Evolutionary conservation across 73 alveolate genomes (phyloP), one percentile per base, ranked within the genome.

Genomic region (Paramecium sonneborni): DNA sequence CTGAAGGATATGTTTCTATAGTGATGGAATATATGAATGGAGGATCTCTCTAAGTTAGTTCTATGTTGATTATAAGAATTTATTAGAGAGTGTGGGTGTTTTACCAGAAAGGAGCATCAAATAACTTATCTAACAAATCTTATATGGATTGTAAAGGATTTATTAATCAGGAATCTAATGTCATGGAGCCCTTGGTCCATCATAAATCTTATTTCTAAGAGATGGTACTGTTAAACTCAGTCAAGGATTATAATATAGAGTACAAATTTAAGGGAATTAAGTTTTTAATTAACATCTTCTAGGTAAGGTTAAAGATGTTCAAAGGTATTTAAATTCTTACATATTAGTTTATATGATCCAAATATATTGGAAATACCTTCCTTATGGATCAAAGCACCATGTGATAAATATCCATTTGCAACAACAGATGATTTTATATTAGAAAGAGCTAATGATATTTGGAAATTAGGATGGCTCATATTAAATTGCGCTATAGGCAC

Each of bases 11-110:
- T 39, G 93, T 85, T 1, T 58, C 93, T 20, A 48, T 85, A 15
- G 85, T 85, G 20, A 85, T 85, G 93, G 93, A 85, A 21, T 85
- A 85, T 28, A 85, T 85, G 93, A 57, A 57, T 85, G 89, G 89
- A 0, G 93, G 85, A 20, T 85, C 93, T 0, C 57, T 85, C 21
- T 28, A 62, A 21, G 84, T 62, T 6, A 52, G 30, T 21, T 26
- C 10, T 62, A 2, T 62, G 3, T 26, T 32, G 18, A 62, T 30
- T 62, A 62, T 62, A 14, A 58, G 44, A 57, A 55, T 20, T 21
- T 85, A 34, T 26, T 57, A 18, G 93, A 85, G 35, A 55, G 91
- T 20, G 57, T 85, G 41, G 93, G 93, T 34, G 37, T 67, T 10
- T 38, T 85, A 20, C 93, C 93, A 3, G 93, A 85, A 56, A 85